Base-by-base conservation (phyloP, 805 yeast genomes). In the Candida sphagnicola region DNA sequence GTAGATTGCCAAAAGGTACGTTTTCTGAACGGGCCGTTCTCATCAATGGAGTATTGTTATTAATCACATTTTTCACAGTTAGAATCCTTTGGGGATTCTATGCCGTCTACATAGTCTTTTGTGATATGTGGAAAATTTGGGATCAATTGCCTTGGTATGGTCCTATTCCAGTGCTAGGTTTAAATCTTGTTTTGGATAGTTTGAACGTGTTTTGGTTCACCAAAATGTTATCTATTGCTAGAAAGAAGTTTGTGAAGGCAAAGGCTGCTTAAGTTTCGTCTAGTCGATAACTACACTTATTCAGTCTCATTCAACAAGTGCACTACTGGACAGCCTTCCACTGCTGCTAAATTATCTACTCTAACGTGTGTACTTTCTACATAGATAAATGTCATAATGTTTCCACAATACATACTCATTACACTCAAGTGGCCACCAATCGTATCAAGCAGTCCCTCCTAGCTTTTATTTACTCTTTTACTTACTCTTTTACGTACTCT, bases 21-120 rank as follows among this genome's bases (percentile, higher is more conserved):
- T 70, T 87, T 37, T 80, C 85, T 30, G 69, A 68, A 17, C 68
- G 54, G 45, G 39, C 77, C 8, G 75, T 79, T 37, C 54, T 76
- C 12, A 50, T 82, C 48, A 93, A 93, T 57, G 98, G 98, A 0
- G 37, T 88, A 6, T 47, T 76, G 17, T 68, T 93, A 44, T 70
- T 93, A 47, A 40, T 69, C 2, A 74, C 82, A 0, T 93, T 93
- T 60, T 89, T 91, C 68, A 35, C 63, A 4, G 87, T 82, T 29
- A 74, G 99, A 50, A 81, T 93, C 31, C 56, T 82, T 8, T 87
- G 96, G 93, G 99, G 99, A 0, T 77, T 83, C 57, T 77, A 76
- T 44, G 87, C 95, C 11, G 84, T 88, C 15, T 52, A 52, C 35
- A 32, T 62, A 15, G 73, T 81, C 39, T 65, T 74, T n/a, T 37